Evolutionary conservation across 2,329 filamentous ascomycete genomes (phyloP).

Genomic region (Ascocoryne sarcoides): DNA sequence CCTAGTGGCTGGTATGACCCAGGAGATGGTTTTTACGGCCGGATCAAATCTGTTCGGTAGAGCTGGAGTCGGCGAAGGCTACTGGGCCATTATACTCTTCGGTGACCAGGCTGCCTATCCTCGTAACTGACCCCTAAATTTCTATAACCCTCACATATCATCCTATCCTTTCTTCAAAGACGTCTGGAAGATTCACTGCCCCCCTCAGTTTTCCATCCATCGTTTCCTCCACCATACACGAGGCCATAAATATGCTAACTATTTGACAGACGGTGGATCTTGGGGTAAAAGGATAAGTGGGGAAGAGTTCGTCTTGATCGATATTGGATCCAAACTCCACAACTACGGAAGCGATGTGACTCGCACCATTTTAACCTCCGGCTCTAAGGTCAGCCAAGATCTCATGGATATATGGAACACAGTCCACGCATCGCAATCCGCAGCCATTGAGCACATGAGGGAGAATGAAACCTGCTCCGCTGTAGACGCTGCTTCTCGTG

Average conservation of each 20-base stretch:
- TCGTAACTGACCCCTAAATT: conserved; percentile 8
- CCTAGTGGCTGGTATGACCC: conserved; percentile 44
- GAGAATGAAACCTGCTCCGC: conserved; percentile 46
- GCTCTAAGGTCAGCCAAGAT: conserved; percentile 13
- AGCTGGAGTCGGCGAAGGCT: conserved; percentile 43
- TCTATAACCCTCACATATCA: no score
- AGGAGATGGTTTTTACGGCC: conserved; percentile 45
- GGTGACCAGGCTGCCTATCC: conserved; percentile 34
- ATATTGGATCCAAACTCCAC: conserved; percentile 47
- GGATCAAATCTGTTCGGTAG: conserved; percentile 42
- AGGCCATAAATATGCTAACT: not conserved
- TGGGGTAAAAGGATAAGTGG: conserved; percentile 39
- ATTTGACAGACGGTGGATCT: conserved; percentile 26
- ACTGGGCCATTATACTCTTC: conserved; percentile 56
- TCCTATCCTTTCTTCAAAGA: no score
- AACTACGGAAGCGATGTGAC: conserved; percentile 56
- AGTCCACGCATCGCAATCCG: conserved; percentile 49
- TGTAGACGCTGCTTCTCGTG: conserved; percentile 50
- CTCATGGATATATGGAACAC: conserved; percentile 47
- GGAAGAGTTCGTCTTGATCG: conserved; percentile 51
- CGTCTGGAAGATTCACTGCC: no score
- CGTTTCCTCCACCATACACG: not conserved
- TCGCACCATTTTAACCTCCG: conserved; percentile 40
- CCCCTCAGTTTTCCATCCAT: not conserved
- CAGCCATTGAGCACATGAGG: conserved; percentile 41